Evolutionary conservation across 179 eudicot species (phyloP).

Genomic region (Beta lomatogona): DNA sequence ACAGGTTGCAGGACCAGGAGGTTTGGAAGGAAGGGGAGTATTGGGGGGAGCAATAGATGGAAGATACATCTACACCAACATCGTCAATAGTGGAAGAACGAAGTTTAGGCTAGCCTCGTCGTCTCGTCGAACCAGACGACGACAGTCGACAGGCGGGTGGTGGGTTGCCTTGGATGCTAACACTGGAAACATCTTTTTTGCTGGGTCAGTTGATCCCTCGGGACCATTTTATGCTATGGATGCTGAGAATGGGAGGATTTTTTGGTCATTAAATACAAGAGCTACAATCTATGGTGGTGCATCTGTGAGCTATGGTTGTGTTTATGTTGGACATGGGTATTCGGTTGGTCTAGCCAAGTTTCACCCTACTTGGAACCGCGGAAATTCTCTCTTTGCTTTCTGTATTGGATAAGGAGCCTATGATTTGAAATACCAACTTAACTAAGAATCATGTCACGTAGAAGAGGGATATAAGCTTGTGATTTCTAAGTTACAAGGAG

Average conservation of each 20-base stretch:
- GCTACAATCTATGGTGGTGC: too few species aligned
- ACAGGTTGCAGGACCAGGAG: slow-evolving; percentile 66
- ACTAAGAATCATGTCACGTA: too few species aligned
- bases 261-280: too few species aligned
- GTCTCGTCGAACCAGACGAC: slow-evolving; percentile 34
- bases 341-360: slow-evolving; percentile 27
- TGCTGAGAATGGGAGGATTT: too few species aligned
- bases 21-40: slow-evolving; percentile 53
- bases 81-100: slow-evolving; percentile 38
- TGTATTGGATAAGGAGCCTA: slow-evolving; percentile 27
- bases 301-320: too few species aligned
- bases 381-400: slow-evolving; percentile 43
- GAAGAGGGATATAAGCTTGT: too few species aligned
- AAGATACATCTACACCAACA: slow-evolving; percentile 51
- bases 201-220: too few species aligned
- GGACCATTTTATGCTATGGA: too few species aligned
- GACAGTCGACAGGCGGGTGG: slow-evolving; percentile 47
- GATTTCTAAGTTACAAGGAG: too few species aligned
- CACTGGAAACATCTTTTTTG: too few species aligned
- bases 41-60: slow-evolving; percentile 71
- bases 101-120: slow-evolving; percentile 52
- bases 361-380: slow-evolving; percentile 36
- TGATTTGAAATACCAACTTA: too few species aligned
- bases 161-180: slow-evolving; percentile 69
- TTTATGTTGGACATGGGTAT: slow-evolving; percentile 47